Evolutionary conservation across 2,329 filamentous ascomycete genomes (phyloP), one percentile per base, ranked within the genome.

Genomic region (Penicillium rolfsii): DNA sequence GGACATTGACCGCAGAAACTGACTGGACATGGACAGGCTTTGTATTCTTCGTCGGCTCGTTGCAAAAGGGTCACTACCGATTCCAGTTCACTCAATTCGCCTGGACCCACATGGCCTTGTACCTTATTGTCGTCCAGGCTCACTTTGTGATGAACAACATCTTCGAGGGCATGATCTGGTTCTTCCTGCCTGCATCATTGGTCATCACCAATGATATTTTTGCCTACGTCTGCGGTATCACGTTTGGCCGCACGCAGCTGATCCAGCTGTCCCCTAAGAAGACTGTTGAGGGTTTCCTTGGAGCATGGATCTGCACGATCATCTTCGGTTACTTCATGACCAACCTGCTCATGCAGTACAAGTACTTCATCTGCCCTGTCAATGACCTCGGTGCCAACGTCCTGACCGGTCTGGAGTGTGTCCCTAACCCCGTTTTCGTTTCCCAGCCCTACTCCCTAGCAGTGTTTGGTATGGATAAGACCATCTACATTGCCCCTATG

Each of bases 131-230:
- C 41, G 93, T 97, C 5, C 93, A 99, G 79, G 93, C 95, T 14
- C 95, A 99, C 77, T 99, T 99, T 77, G 92, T 98, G 81, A 98
- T 99, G 91, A 99, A 99, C 85, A 99, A 99, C 79, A 90, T 99
- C 67, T 96, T 99, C 71, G 95, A 99, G 81, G 95, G 95, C 81
- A 93, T 99, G 91, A 96, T 99, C 76, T 99, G 95, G 95, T 98
- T 99, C 84, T 97, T 98, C 85, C 81, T 99, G 48, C 95, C 95
- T 7, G 93, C 92, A 7, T 89, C 92, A 56, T 86, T 99, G 70
- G 95, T 99, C 76, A 97, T 99, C 75, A 97, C 91, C 65, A 99
- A 99, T 78, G 95, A 99, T 75, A 99, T 99, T 66, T 98, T 96
- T 72, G 95, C 95, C 71, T 99, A 99, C 76, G 88, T 99, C 63